A percentile compares a stretch with the other conserved stretches of the same genome.
phyloP scores from a whole-genome alignment of 2,329 filamentous ascomycete genomes.

The Penicillium brevicompactum region DNA sequence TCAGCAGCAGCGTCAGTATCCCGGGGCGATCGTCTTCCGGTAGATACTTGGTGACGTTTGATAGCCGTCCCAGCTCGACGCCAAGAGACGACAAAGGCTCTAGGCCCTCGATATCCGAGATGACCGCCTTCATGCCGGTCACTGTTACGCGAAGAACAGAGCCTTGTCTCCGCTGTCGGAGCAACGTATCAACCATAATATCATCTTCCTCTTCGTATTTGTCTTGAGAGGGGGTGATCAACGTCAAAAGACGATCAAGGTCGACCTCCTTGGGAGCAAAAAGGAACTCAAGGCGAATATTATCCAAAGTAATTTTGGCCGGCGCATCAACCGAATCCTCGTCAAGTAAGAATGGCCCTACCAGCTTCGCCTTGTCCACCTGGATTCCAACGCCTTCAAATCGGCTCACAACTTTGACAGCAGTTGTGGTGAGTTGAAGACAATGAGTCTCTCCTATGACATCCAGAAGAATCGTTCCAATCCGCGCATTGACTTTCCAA shows the following conservation, averaged over 20 bases:
- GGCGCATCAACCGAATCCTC: conserved; percentile 51
- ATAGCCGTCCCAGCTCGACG: conserved; percentile 78
- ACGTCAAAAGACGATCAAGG: conserved; percentile 75
- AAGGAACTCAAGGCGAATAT: conserved; percentile 72
- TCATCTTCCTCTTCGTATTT: conserved; percentile 89
- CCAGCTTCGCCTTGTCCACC: conserved; percentile 73
- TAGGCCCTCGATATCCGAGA: conserved; percentile 67
- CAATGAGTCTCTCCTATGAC: conserved; percentile 78
- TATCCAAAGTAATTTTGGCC: conserved; percentile 63
- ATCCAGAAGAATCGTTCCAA: conserved; percentile 75
- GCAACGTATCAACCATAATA: conserved; percentile 88
- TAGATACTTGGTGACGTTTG: conserved; percentile 88
- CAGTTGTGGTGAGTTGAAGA: conserved; percentile 73
- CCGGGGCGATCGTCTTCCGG: conserved; percentile 95
- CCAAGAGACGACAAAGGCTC: conserved; percentile 69
- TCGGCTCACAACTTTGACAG: conserved; percentile 78
- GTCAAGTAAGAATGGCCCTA: conserved; percentile 66
- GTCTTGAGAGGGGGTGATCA: conserved; percentile 89
- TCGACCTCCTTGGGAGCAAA: conserved; percentile 75
- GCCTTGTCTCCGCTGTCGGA: conserved; percentile 84
- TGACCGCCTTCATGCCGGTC: conserved; percentile 62
- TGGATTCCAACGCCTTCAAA: conserved; percentile 71
- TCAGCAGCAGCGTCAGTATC: conserved; percentile 70
- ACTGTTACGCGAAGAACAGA: conserved; percentile 74
- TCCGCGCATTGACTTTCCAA: conserved; percentile 71